phyloP scores from a whole-genome alignment of 139 green algal species.

The Deuterostichococcus epilithicus region DNA sequence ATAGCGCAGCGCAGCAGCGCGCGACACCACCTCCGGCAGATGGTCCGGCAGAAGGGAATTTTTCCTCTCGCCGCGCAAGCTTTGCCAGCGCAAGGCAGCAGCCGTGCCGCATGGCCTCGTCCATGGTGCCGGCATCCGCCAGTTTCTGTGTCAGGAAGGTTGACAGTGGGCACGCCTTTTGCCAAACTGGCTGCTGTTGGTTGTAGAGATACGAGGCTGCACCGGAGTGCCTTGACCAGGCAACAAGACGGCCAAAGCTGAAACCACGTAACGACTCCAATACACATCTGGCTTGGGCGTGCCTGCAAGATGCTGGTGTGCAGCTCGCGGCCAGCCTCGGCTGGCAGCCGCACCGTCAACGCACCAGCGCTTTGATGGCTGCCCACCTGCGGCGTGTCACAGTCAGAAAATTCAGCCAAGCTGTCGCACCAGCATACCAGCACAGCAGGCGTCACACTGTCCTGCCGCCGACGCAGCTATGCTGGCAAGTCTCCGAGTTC shows the following conservation, averaged over 20 bases:
- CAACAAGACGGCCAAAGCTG: too few relatives aligned
- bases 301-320: not conserved
- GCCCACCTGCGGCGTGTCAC: constrained; percentile 75
- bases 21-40: constrained; percentile 44
- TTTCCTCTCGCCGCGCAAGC: constrained; percentile 81
- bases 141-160: constrained; percentile 62
- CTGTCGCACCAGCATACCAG: too few relatives aligned
- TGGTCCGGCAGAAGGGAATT: constrained; percentile 77
- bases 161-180: too few relatives aligned
- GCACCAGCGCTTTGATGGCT: constrained; percentile 87
- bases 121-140: constrained; percentile 57
- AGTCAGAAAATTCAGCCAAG: too few relatives aligned
- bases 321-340: not conserved
- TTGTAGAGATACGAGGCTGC: too few relatives aligned
- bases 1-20: constrained; percentile 81
- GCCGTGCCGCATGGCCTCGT: constrained; percentile 89
- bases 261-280: too few relatives aligned
- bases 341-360: constrained; percentile 79
- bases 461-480: too few relatives aligned
- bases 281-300: too few relatives aligned
- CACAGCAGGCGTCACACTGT: too few relatives aligned
- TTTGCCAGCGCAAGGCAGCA: constrained; percentile 94
- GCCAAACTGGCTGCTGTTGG: too few relatives aligned
- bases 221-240: too few relatives aligned
- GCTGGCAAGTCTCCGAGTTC: too few relatives aligned